Base-by-base conservation (phyloP, 495 filamentous ascomycete genomes). In the Neurospora sp. region DNA sequence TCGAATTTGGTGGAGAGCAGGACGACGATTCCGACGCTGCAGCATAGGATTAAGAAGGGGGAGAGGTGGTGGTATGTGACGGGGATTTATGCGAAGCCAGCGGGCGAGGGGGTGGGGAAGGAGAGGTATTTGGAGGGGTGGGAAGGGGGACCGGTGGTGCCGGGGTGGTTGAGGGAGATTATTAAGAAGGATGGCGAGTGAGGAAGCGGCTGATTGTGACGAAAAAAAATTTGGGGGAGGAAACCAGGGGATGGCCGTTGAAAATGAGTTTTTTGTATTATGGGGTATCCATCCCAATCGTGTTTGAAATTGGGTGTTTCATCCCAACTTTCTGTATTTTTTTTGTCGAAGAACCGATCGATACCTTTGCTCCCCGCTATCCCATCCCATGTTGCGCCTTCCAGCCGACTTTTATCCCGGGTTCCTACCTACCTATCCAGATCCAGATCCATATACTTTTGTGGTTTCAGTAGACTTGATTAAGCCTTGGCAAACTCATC, bases 1-100 rank as follows among this genome's bases (percentile, higher is more conserved):
- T 90, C 90, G 42, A 94, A 94, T 77, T 80, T 94, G 46, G 86
- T 93, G 1, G 88, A 92, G 81, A 88, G 89, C 41, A 81, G 92
- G 71, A 92, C 91, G 0, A 84, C 91, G 49, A 85, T 94, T 72
- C 93, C 92, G 23, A 91, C 90, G 18, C 77, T 94, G 76, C 85
- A 86, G 80, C 80, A 84, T 49, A 86, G 80, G 40, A 79, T 88
- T 31, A 72, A 74, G n/a, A 78, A 76, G 72, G 87, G 85, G 38
- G 80, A 85, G 77, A 83, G 72, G 38, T 82, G 81, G 41, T 87
- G 85, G 85, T 88, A 86, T 73, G 76, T 88, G 7, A 80, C 83
- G 23, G 87, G 79, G 2, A 82, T 88, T 41, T 88, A 87, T 73
- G 86, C 85, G 3, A 87, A 85, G 78, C 86, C 86, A 1, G 77